These are phyloP conservation scores for Spathaspora girioi DNA, from an alignment of 805 yeast genomes.

Conservation along the genomic window DNA sequence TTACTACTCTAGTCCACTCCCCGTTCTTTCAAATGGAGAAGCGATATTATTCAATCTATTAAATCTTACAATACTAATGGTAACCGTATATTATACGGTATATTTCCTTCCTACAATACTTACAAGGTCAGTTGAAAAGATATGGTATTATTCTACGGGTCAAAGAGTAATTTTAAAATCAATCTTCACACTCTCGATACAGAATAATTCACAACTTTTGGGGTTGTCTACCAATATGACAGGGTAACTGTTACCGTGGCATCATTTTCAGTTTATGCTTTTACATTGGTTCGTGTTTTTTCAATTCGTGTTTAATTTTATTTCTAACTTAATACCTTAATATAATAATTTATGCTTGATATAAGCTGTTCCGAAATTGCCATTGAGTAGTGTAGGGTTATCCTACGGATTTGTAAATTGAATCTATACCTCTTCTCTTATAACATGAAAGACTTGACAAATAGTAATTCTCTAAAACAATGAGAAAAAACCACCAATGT, in stretches of 20 bases:
- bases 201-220: not conserved
- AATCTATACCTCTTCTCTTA: too few species aligned
- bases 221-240: not conserved
- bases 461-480: too few species aligned
- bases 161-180: not conserved
- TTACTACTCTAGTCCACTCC: slow-evolving; percentile 24
- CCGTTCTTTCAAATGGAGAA: slow-evolving; percentile 24
- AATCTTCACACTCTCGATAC: not conserved
- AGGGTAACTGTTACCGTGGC: not conserved
- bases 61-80: slow-evolving; percentile 8
- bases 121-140: slow-evolving; percentile 9
- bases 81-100: slow-evolving; percentile 14
- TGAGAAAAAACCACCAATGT: too few species aligned
- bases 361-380: too few species aligned
- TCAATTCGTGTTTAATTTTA: not conserved
- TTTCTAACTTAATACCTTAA: not conserved
- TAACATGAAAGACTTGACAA: too few species aligned
- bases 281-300: too few species aligned
- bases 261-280: too few species aligned
- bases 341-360: too few species aligned
- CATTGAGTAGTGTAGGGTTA: too few species aligned
- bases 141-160: slow-evolving; percentile 15
- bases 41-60: slow-evolving; percentile 16
- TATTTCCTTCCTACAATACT: slow-evolving; percentile 10
- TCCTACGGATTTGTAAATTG: too few species aligned